Evolutionary conservation across 768 basidiomycete species (phyloP).

Genomic region (Ephemerocybe angulata): DNA sequence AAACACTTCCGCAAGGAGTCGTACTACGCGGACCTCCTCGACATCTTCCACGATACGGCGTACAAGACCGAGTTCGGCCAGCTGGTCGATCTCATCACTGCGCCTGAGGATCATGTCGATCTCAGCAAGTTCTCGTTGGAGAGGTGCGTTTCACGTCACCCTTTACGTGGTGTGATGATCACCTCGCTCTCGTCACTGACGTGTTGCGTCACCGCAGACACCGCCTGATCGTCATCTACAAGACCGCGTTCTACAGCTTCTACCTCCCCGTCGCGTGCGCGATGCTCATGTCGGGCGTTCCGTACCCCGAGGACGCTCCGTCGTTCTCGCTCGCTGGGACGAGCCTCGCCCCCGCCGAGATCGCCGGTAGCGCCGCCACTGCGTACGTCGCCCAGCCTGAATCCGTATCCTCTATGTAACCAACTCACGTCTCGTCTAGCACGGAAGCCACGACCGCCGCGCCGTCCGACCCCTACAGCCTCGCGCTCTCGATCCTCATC

Average conservation of each 20-base stretch:
- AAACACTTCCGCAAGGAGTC: constrained; percentile 70
- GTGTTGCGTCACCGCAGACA: constrained; percentile 68
- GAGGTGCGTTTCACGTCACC: constrained; percentile 45
- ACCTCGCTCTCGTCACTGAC: not conserved
- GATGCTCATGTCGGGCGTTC: constrained; percentile 72
- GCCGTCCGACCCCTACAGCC: constrained; percentile 45
- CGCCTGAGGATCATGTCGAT: constrained; percentile 87
- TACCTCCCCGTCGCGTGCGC: constrained; percentile 97
- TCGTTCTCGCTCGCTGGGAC: constrained; percentile 2
- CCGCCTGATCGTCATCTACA: constrained; percentile 90
- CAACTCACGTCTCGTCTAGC: constrained; percentile 6
- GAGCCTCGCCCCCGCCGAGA: constrained; percentile 16
- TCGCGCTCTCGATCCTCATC: constrained; percentile 77
- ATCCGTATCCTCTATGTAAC: not conserved
- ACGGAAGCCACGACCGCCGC: constrained; percentile 32
- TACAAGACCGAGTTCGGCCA: constrained; percentile 97
- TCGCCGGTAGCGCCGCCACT: not conserved
- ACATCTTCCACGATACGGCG: constrained; percentile 86
- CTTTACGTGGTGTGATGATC: not conserved
- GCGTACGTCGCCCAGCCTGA: not conserved
- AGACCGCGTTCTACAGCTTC: constrained; percentile 97
- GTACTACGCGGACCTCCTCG: constrained; percentile 87
- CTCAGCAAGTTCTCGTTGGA: constrained; percentile 83
- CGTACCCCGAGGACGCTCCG: constrained; percentile 19
- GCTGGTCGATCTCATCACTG: constrained; percentile 92